Evolutionary conservation across 2,329 filamentous ascomycete species (phyloP).

Genomic region (Aspergillus latus): DNA sequence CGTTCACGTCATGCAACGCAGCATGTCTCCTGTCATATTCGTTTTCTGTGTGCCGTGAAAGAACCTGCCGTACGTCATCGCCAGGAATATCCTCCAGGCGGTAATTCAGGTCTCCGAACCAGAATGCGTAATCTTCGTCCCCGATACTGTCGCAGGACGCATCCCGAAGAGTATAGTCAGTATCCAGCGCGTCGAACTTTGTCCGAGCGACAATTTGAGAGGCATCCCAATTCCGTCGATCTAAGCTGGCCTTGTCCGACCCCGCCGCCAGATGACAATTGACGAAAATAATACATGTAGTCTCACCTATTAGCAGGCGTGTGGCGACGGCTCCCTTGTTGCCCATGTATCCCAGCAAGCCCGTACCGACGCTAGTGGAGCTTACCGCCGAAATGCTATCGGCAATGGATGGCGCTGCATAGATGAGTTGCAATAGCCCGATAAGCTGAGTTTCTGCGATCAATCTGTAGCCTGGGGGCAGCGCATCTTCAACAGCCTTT

Average conservation of each 20-base stretch:
- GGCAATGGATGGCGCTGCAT: slow-evolving; percentile 74
- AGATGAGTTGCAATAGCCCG: slow-evolving; percentile 79
- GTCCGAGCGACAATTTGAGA: slow-evolving; percentile 73
- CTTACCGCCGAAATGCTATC: slow-evolving; percentile 77
- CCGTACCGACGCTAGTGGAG: slow-evolving; percentile 80
- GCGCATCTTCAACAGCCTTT: slow-evolving; percentile 66
- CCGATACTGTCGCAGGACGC: slow-evolving; percentile 64
- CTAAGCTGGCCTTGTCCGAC: slow-evolving; percentile 71
- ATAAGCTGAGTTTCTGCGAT: slow-evolving; percentile 82
- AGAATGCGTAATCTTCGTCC: slow-evolving; percentile 91
- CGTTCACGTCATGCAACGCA: slow-evolving; percentile 27
- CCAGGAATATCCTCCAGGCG: slow-evolving; percentile 83
- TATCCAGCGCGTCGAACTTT: slow-evolving; percentile 72
- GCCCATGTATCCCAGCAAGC: slow-evolving; percentile 86
- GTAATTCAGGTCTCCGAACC: slow-evolving; percentile 96
- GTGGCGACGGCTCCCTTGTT: slow-evolving; percentile 91
- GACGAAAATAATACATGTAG: slow-evolving; percentile 82
- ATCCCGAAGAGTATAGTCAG: slow-evolving; percentile 62
- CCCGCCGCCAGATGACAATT: slow-evolving; percentile 92
- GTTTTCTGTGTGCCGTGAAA: slow-evolving; percentile 78
- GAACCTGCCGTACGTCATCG: slow-evolving; percentile 80
- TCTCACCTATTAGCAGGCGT: slow-evolving; percentile 82
- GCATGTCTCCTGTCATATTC: slow-evolving; percentile 64
- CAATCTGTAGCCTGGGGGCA: slow-evolving; percentile 75
- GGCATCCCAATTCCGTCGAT: slow-evolving; percentile 87